Base-by-base conservation (phyloP, 495 filamentous ascomycete species). In the Penicillium verhagenii region DNA sequence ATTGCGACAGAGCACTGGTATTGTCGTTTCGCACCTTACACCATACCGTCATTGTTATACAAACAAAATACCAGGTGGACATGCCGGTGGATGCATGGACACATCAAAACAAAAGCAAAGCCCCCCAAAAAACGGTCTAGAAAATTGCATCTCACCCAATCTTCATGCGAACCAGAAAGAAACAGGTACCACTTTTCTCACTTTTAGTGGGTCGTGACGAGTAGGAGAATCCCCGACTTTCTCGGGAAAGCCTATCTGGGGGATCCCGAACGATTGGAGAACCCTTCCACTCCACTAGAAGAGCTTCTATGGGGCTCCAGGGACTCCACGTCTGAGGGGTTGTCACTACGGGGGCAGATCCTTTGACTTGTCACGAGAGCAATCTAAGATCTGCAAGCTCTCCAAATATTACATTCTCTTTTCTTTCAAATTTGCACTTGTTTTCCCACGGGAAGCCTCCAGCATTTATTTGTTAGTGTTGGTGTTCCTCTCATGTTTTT, bases 231-330 rank as follows among this genome's bases (percentile, higher is more conserved):
- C 54, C 54, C 54, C 26, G 43, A 21, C 37, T 40, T 29, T 10
- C 56, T 47, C 52, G 58, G 64, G 64, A 57, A 67, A 65, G 51
- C 61, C 64, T 63, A 60, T 62, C 58, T 60, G 51, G 64, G 64
- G 61, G 38, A 62, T 58, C 51, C 64, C 58, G 61, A 40, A 37
- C 10, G n/a, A n/a, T n/a, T 26, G 46, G 49, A 43, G 54, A 54
- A 50, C 46, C 37, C 33, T n/a, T 28, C 20, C 7, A 24, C 53
- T 53, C 45, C 51, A 50, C 47, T 40, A 45, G n/a, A 24, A 45
- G 10, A 39, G 5, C 21, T 47, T 49, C 18, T 35, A 58, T 56
- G 54, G 47, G 50, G 40, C 39, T 50, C 10, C 8, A 13, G 47
- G 47, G 24, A 20, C 26, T 16, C 29, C 33, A 40, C 21, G 49